A percentile compares a stretch with the other conserved stretches of the same genome.
Evolutionary conservation across 1,284 basidiomycete genomes (phyloP).

Genomic region (Hortiboletus rubellus): DNA sequence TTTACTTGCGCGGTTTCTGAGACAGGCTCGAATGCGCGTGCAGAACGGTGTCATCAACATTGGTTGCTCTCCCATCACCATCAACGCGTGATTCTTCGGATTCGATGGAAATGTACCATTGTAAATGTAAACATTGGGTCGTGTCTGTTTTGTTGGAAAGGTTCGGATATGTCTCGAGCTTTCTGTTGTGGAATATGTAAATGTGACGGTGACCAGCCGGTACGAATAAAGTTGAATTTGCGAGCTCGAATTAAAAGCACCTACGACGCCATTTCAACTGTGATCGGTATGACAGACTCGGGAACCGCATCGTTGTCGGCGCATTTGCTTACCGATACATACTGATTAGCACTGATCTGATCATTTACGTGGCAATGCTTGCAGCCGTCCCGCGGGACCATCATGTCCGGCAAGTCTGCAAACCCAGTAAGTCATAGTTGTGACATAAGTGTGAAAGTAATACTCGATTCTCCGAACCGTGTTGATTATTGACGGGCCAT

Average conservation of each 20-base stretch:
- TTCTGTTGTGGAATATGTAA: neutral
- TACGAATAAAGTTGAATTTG: too few species aligned
- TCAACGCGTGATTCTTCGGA: slow-evolving; percentile 1
- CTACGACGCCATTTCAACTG: neutral
- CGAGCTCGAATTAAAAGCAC: too few species aligned
- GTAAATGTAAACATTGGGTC: neutral
- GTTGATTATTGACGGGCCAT: too few species aligned
- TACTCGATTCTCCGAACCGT: too few species aligned
- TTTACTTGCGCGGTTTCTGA: neutral
- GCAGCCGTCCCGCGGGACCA: neutral
- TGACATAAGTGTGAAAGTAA: too few species aligned
- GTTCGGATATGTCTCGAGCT: neutral
- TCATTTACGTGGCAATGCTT: neutral
- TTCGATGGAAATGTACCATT: neutral
- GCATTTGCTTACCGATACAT: neutral
- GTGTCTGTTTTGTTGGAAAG: neutral
- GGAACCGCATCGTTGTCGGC: neutral
- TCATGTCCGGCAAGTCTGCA: neutral
- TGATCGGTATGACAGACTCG: neutral
- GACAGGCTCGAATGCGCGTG: neutral
- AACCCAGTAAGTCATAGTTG: too few species aligned
- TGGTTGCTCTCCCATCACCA: slow-evolving; percentile 16
- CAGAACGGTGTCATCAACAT: slow-evolving; percentile 12
- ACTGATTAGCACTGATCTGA: too few species aligned
- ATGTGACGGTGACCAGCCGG: too few species aligned